These are phyloP conservation scores for Taiozyma onychis DNA, from an alignment of 1,139 yeast species.

Conservation along the genomic window DNA sequence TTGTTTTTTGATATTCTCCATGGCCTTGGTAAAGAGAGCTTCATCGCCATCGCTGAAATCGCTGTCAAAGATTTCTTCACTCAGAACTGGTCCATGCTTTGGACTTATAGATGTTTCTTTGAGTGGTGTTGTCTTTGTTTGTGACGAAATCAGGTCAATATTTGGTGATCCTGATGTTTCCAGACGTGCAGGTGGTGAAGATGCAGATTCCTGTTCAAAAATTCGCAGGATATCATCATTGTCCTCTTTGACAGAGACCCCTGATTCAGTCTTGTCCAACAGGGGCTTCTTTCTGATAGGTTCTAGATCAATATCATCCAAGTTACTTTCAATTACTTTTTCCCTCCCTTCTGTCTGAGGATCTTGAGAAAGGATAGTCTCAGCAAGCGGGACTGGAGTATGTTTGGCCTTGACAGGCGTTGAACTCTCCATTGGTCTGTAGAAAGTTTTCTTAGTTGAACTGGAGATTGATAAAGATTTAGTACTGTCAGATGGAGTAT, in stretches of 20 bases:
- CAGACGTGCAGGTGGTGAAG: background rate
- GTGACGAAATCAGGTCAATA: background rate
- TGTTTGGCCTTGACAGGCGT: background rate
- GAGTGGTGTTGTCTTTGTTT: background rate
- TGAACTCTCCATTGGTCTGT: background rate
- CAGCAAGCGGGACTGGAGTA: background rate
- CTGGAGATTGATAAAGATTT: background rate
- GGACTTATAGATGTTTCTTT: background rate
- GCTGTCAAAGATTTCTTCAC: conserved; percentile 1
- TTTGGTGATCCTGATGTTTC: background rate
- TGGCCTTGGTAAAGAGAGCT: background rate
- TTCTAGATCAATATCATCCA: background rate
- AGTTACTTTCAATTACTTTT: background rate
- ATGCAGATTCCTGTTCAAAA: background rate
- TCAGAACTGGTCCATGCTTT: background rate
- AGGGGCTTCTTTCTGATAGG: background rate
- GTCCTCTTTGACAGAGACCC: background rate
- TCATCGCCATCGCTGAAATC: conserved; percentile 1
- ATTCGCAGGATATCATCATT: background rate
- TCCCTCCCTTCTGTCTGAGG: background rate
- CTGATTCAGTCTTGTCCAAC: background rate
- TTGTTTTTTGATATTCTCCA: background rate
- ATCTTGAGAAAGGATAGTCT: background rate
- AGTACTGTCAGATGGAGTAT: background rate
- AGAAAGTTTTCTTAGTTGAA: background rate